Evolutionary conservation across 148 eudicot species (phyloP).

Genomic region (Pouteria glomerata): DNA sequence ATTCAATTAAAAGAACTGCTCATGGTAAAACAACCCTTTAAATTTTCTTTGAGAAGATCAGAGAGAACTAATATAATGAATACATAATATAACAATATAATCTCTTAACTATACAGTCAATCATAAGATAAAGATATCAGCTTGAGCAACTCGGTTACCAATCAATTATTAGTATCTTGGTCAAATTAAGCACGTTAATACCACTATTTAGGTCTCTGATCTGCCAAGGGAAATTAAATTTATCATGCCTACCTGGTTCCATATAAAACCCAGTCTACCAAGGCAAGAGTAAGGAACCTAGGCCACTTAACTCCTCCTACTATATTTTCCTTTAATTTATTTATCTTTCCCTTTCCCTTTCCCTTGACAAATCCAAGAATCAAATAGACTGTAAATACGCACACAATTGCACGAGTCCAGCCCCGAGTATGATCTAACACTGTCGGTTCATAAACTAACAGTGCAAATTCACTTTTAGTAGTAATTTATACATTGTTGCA

Average conservation of each 20-base stretch:
- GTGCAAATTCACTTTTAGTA: too few species aligned
- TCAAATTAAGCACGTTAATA: neutral
- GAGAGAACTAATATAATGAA: too few species aligned
- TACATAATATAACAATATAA: neutral
- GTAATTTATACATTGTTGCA: too few species aligned
- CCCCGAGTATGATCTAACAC: too few species aligned
- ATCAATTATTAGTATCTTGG: neutral
- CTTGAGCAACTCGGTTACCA: neutral
- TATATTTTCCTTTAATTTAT: neutral
- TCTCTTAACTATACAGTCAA: neutral
- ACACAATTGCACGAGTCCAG: neutral
- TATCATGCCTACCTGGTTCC: neutral
- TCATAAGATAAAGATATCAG: neutral
- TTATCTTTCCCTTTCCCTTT: neutral
- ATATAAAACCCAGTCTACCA: neutral
- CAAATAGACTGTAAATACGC: neutral
- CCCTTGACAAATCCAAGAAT: neutral
- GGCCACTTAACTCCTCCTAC: neutral
- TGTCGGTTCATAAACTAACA: too few species aligned
- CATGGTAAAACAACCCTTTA: neutral
- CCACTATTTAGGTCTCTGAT: neutral
- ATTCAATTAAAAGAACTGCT: neutral
- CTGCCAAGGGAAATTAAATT: neutral
- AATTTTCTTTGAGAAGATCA: neutral
- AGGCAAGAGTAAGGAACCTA: neutral